Conservation (phyloP, 495 filamentous ascomycete genomes). For the Lepraria neglecta region DNA sequence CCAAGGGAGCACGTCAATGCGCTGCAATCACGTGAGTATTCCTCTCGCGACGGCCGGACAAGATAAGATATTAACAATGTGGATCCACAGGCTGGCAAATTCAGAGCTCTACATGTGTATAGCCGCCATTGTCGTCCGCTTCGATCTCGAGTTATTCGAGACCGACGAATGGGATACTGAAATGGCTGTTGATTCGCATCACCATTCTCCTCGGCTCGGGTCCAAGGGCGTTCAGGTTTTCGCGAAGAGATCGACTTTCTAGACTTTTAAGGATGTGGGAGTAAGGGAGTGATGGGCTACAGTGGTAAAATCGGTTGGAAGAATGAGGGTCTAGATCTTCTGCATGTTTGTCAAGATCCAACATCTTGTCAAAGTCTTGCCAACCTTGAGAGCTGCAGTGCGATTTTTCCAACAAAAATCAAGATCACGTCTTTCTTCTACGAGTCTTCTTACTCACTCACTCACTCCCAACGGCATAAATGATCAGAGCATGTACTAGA, state of each 20-base stretch:
- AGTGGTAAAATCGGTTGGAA: too few species aligned
- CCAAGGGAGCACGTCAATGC: slow-evolving; percentile 25
- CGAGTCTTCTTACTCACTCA: not conserved
- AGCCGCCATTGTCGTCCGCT: slow-evolving; percentile 35
- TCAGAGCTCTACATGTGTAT: slow-evolving; percentile 38
- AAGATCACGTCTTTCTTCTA: slow-evolving; percentile 2
- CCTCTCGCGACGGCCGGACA: too few species aligned
- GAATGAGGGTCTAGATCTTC: not conserved
- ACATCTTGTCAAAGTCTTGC: not conserved
- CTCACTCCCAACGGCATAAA: not conserved
- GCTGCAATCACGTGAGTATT: slow-evolving; percentile 21
- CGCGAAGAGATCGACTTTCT: slow-evolving; percentile 13
- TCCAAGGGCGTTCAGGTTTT: slow-evolving; percentile 18
- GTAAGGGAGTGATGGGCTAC: too few species aligned
- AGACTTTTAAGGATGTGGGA: not conserved
- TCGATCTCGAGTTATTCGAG: slow-evolving; percentile 38
- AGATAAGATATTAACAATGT: not conserved
- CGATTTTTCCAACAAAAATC: not conserved
- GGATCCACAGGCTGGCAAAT: slow-evolving; percentile 34
- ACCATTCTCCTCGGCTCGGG: slow-evolving; percentile 16
- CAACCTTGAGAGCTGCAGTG: not conserved
- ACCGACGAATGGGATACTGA: slow-evolving; percentile 21
- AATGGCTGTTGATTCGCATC: slow-evolving; percentile 20
- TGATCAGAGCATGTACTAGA: not conserved
- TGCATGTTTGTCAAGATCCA: slow-evolving; percentile 1